Percentiles rank a stretch among this genome's conserved stretches.
These are phyloP conservation scores for Globisporangium okanoganense DNA, from an alignment of 352 stramenopile genomes.

Conservation along the genomic window DNA sequence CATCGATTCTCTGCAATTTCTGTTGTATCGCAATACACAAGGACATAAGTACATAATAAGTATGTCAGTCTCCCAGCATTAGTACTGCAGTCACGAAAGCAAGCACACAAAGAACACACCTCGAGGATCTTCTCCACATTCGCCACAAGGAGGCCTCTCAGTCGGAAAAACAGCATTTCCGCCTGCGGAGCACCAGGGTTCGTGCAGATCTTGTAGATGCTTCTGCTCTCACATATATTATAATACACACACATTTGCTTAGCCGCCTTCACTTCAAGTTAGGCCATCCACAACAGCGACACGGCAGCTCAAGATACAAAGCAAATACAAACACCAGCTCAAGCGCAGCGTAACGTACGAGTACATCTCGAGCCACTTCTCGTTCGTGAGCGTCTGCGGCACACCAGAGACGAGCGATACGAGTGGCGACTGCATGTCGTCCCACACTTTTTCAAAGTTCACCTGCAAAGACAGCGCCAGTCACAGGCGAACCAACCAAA, in stretches of 20 bases:
- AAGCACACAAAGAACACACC: slow-evolving; percentile 14
- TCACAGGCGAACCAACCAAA: neutral
- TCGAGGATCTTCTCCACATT: slow-evolving; percentile 64
- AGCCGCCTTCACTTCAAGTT: neutral
- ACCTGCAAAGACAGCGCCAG: slow-evolving; percentile 35
- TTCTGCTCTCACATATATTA: slow-evolving; percentile 21
- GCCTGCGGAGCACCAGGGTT: slow-evolving; percentile 75
- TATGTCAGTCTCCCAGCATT: neutral
- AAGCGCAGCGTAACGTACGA: slow-evolving; percentile 63
- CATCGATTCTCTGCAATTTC: slow-evolving; percentile 52
- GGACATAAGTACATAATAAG: neutral
- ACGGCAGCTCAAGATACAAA: neutral
- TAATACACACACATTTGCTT: neutral
- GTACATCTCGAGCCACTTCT: slow-evolving; percentile 87
- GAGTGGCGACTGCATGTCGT: slow-evolving; percentile 76
- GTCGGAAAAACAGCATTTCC: slow-evolving; percentile 79
- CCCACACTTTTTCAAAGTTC: slow-evolving; percentile 84
- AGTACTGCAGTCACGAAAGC: neutral
- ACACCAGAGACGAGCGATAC: slow-evolving; percentile 66
- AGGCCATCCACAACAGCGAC: neutral
- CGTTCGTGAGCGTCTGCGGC: slow-evolving; percentile 66
- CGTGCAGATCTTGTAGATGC: slow-evolving; percentile 88
- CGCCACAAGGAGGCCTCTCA: slow-evolving; percentile 61
- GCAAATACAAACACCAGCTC: neutral
- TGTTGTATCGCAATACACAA: slow-evolving; percentile 6